Base-by-base conservation (phyloP, 805 yeast genomes). In the Metschnikowia arizonensis region DNA sequence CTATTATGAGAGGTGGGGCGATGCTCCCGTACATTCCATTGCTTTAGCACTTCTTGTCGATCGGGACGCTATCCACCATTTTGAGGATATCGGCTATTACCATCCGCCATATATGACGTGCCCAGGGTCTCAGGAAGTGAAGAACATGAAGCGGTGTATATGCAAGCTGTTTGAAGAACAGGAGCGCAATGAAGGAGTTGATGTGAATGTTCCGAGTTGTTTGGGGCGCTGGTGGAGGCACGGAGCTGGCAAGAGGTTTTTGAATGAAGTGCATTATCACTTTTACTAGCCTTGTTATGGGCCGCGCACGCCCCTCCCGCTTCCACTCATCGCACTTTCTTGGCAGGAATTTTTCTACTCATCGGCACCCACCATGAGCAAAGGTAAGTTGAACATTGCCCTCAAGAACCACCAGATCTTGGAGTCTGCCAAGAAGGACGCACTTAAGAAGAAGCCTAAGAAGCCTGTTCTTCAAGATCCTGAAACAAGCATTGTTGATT, bases 221-320 rank as follows among this genome's bases (percentile, higher is more conserved):
- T 60, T 85, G 37, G 70, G 78, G 26, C 72, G 81, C 49, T 85
- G 90, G 90, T 85, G 95, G 95, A 79, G 79, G 54, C 69, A 69
- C 50, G 84, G 85, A 8, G 69, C 79, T 2, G 85, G 87, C 1
- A 82, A 81, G 55, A 60, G 57, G 2, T 82, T 82, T 53, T 49
- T 81, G 29, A 76, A 77, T 48, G 82, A 75, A 44, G 55, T 59
- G 15, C 63, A 54, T 34, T 53, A 52, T 41, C 33, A 33, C 3
- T 50, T 49, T 37, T 32, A 14, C 6, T 21, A 21, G 24, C 6
- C 6, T 21, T 4, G n/a, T 25, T 36, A 36, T 38, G 41, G 9
- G 26, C 12, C 45, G 45, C 47, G 40, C 54, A 34, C 46, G 37
- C 33, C 25, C 39, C 46, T 34, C 33, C 25, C 39, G 44, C 38